Evolutionary conservation across 306 rosid species (phyloP), one percentile per base, ranked within the genome.

Genomic region (Quillaja saponaria): DNA sequence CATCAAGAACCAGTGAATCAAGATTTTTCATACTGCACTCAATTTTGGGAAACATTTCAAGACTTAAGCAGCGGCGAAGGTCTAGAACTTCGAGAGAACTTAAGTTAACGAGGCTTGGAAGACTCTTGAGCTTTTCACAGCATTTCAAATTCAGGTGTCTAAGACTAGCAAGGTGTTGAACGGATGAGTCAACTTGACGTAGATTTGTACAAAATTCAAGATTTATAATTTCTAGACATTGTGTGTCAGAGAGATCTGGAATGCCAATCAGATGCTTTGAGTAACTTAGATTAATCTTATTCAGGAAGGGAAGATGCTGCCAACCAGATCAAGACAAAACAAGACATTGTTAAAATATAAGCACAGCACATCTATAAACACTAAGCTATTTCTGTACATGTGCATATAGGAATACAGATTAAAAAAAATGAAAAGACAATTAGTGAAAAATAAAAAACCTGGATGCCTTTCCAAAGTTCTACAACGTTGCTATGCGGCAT

Each of bases 401-500:
- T n/a, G n/a, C n/a, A n/a, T n/a, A 63, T 18, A 44, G 9, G 20
- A 37, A 25, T 25, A 25, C 31, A 25, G 4, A 4, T n/a, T n/a
- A 25, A n/a, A 12, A 33, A n/a, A 17, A 33, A 3, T 25, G 33
- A 0, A 63, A 1, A 10, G 21, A 18, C 7, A 8, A 1, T 3
- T 1, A 35, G 5, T 1, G 14, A 13, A 28, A 28, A 0, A 2
- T 10, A 10, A 8, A 8, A 1, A 61, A 72, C 84, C 78, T 48
- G 41, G 0, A 1, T 9, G 13, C 55, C 55, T 13, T 67, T 13
- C 81, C 84, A 75, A 1, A 80, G 63, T 7, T 58, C 14, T 37
- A 33, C 13, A 17, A 80, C 3, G 7, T 10, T 7, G 37, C 76
- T 79, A 9, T 34, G 0, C 0, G 45, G 56, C 60, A 79, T 6